A percentile compares a stretch with the other conserved stretches of the same genome.
Evolutionary conservation across 2,329 filamentous ascomycete species (phyloP).

Genomic region (Herpotrichia juniperi): DNA sequence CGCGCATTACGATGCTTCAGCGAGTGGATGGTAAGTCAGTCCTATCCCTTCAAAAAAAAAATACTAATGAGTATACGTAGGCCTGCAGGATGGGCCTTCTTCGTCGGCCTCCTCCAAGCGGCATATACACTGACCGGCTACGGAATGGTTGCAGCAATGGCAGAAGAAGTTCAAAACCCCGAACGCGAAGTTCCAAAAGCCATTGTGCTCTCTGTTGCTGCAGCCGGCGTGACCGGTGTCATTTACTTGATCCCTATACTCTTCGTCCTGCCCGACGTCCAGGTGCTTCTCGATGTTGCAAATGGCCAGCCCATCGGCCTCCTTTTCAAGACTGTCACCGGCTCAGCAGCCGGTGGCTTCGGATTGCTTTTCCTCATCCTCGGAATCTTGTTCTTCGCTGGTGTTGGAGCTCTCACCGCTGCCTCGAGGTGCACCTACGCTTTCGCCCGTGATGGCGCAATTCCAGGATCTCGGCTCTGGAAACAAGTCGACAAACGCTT

Average conservation of each 20-base stretch:
- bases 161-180: conserved; percentile 73
- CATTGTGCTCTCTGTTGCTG: conserved; percentile 72
- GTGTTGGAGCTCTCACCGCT: conserved; percentile 75
- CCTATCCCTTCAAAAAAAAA: background rate
- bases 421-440: conserved; percentile 77
- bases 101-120: conserved; percentile 72
- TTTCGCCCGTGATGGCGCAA: conserved; percentile 76
- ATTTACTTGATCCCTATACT: conserved; percentile 75
- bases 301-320: conserved; percentile 78
- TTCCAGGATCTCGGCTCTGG: conserved; percentile 73
- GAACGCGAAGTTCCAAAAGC: conserved; percentile 73
- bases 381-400: conserved; percentile 78
- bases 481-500: conserved; percentile 67
- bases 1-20: conserved; percentile 68
- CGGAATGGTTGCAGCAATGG: conserved; percentile 75
- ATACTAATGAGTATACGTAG: conserved; percentile 28
- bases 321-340: conserved; percentile 77
- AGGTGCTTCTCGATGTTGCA: conserved; percentile 66
- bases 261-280: conserved; percentile 74
- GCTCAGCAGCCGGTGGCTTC: conserved; percentile 74
- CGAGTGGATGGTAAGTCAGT: conserved; percentile 63
- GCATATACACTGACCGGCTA: conserved; percentile 68
- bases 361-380: conserved; percentile 77
- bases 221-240: conserved; percentile 69
- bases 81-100: conserved; percentile 74